phyloP scores from a whole-genome alignment of 441 rosid species.

The Croton setiger region DNA sequence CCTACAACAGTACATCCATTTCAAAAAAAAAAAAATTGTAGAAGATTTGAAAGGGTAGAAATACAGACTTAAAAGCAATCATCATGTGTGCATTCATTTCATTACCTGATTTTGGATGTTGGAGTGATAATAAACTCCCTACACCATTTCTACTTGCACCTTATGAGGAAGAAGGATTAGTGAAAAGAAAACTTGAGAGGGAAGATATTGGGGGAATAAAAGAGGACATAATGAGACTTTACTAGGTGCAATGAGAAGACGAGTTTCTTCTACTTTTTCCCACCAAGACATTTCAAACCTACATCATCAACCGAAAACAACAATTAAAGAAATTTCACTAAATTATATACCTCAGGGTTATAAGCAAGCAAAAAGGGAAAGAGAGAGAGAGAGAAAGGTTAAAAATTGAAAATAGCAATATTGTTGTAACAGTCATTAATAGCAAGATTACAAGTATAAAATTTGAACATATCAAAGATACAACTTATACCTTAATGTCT shows the following conservation, averaged over 20 bases:
- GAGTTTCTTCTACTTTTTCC: slow-evolving; percentile 35
- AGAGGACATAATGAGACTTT: not conserved
- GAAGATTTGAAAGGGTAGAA: not conserved
- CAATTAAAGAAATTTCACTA: not conserved
- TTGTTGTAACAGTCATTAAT: no score
- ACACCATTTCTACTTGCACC: slow-evolving; percentile 29
- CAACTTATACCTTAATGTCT: no score
- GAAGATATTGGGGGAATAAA: not conserved
- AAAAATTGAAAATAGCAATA: not conserved
- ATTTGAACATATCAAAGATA: no score
- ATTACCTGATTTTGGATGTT: slow-evolving; percentile 85
- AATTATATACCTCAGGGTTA: not conserved
- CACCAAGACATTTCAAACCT: slow-evolving; percentile 14
- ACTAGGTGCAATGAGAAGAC: slow-evolving; percentile 68
- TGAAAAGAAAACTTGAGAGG: not conserved
- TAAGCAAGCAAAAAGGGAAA: not conserved
- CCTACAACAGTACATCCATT: no score
- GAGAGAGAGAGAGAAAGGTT: no score
- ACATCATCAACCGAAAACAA: not conserved
- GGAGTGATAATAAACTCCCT: slow-evolving; percentile 52
- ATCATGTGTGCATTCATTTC: not conserved
- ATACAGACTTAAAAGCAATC: not conserved
- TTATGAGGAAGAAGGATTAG: not conserved
- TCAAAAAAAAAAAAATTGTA: not conserved
- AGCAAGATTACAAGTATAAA: no score